Conservation (phyloP, 2,329 filamentous ascomycete genomes). For the Drechslerella dactyloides region DNA sequence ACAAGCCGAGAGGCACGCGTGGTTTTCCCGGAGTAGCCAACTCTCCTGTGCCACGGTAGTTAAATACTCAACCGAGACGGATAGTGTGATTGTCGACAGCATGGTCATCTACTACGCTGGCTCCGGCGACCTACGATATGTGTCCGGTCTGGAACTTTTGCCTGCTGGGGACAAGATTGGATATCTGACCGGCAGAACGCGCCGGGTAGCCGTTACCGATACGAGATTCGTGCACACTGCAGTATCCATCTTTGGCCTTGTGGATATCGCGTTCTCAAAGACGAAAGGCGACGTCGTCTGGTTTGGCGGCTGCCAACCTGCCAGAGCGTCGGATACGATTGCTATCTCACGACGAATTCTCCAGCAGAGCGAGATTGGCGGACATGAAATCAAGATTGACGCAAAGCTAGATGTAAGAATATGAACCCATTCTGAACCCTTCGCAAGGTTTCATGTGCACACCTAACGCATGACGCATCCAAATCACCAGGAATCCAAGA, state of each 20-base stretch:
- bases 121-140: slow-evolving; percentile 6
- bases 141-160: slow-evolving; percentile 9
- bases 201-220: background rate
- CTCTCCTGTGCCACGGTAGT: slow-evolving; percentile 10
- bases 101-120: slow-evolving; percentile 11
- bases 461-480: too few species aligned
- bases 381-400: background rate
- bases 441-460: too few species aligned
- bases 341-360: slow-evolving; percentile 11
- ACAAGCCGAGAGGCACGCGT: slow-evolving; percentile 1
- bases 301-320: background rate
- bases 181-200: slow-evolving; percentile 10
- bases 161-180: slow-evolving; percentile 7
- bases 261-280: slow-evolving; percentile 13
- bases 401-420: slow-evolving; percentile 12
- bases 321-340: slow-evolving; percentile 10
- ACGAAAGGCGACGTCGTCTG: background rate
- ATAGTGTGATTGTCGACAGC: background rate
- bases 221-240: slow-evolving; percentile 1
- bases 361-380: background rate
- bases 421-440: too few species aligned
- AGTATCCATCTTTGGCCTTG: slow-evolving; percentile 11
- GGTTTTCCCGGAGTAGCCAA: background rate
- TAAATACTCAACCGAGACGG: background rate
- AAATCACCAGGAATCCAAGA: slow-evolving; percentile 15